phyloP scores from a whole-genome alignment of 768 basidiomycete genomes.

The Boletellus sp. region DNA sequence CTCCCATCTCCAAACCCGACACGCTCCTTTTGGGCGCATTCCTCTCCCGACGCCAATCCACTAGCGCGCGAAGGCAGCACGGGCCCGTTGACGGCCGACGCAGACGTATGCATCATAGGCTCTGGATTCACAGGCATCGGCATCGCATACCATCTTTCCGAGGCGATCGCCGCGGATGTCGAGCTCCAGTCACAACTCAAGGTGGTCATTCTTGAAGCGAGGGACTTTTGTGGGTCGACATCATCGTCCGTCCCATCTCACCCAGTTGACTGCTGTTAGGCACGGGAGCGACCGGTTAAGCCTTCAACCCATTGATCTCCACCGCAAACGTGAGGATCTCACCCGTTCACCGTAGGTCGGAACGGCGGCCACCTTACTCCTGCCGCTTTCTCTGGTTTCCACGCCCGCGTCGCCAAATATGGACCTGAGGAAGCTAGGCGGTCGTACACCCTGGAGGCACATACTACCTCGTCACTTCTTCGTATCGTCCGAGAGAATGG shows the following conservation, averaged over 20 bases:
- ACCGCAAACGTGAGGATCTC: not conserved
- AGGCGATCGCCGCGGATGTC: slow-evolving; percentile 14
- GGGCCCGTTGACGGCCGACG: slow-evolving; percentile 52
- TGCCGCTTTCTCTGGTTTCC: slow-evolving; percentile 45
- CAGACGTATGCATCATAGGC: slow-evolving; percentile 77
- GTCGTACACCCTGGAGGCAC: slow-evolving; percentile 51
- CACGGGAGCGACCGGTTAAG: slow-evolving; percentile 70
- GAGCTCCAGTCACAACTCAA: slow-evolving; percentile 32
- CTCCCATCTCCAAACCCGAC: slow-evolving; percentile 64
- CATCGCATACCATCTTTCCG: slow-evolving; percentile 67
- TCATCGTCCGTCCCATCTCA: no score
- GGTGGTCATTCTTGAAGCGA: slow-evolving; percentile 73
- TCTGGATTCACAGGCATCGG: slow-evolving; percentile 77
- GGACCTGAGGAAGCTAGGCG: slow-evolving; percentile 55
- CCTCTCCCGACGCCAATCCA: slow-evolving; percentile 56
- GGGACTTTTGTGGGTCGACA: slow-evolving; percentile 64
- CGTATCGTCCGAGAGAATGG: slow-evolving; percentile 43
- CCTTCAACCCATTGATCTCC: not conserved
- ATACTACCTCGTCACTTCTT: slow-evolving; percentile 49
- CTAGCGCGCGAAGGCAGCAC: slow-evolving; percentile 63
- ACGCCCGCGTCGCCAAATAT: slow-evolving; percentile 33
- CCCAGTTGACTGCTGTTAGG: slow-evolving; percentile 36
- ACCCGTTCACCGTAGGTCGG: slow-evolving; percentile 44
- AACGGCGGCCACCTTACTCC: slow-evolving; percentile 78
- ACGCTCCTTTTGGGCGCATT: slow-evolving; percentile 69